Conservation (phyloP, 768 basidiomycete genomes). For the Macrolepiota albuminosa region DNA sequence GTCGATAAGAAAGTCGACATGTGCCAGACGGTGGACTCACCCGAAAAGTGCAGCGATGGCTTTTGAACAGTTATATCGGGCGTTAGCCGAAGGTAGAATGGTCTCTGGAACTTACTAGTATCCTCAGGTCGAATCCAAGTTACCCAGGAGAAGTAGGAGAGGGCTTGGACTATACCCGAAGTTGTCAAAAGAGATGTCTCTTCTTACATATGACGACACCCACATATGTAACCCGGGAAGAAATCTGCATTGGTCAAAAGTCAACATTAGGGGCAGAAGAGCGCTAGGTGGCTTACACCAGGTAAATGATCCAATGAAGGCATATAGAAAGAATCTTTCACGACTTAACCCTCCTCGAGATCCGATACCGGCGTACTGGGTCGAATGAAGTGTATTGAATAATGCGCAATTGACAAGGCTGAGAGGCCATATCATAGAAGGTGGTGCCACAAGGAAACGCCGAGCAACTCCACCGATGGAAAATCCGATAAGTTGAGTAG, state of each 20-base stretch:
- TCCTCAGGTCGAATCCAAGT: slow-evolving; percentile 48
- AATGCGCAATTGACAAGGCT: slow-evolving; percentile 67
- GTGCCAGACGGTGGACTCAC: slow-evolving; percentile 19
- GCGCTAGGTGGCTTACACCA: slow-evolving; percentile 45
- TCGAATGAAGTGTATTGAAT: slow-evolving; percentile 75
- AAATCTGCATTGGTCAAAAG: slow-evolving; percentile 24
- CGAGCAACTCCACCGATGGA: slow-evolving; percentile 70
- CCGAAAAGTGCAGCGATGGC: slow-evolving; percentile 45
- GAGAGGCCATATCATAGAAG: slow-evolving; percentile 62
- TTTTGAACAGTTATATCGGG: slow-evolving; percentile 19
- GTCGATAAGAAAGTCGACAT: neutral
- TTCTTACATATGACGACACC: slow-evolving; percentile 1
- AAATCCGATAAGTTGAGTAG: slow-evolving; percentile 68
- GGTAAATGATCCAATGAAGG: slow-evolving; percentile 46
- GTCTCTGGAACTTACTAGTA: slow-evolving; percentile 30
- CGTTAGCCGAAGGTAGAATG: neutral
- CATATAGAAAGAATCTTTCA: slow-evolving; percentile 66
- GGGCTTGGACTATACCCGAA: slow-evolving; percentile 33
- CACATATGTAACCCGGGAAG: slow-evolving; percentile 39
- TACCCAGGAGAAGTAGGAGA: slow-evolving; percentile 57
- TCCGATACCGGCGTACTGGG: slow-evolving; percentile 59
- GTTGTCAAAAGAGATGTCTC: neutral
- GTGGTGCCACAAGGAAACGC: slow-evolving; percentile 70
- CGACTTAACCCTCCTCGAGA: slow-evolving; percentile 57
- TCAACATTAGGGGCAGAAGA: slow-evolving; percentile 18